Conservation (phyloP, 2,329 filamentous ascomycete species). For the Colletotrichum simmondsii region DNA sequence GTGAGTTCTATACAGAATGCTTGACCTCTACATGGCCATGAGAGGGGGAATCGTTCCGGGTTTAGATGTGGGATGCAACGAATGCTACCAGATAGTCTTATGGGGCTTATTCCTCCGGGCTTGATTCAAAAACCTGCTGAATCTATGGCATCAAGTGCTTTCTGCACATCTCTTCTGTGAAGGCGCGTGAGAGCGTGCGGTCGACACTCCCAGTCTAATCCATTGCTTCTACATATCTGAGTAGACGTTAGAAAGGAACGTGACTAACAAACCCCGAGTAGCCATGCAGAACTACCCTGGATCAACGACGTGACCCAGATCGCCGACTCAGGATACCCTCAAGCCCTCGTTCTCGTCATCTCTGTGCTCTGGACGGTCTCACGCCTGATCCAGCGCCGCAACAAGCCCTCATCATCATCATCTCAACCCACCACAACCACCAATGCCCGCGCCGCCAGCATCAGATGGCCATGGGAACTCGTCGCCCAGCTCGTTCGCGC, state of each 20-base stretch:
- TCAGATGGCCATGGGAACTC: constrained; percentile 56
- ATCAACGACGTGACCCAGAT: constrained; percentile 49
- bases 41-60: background rate
- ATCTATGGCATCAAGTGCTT: background rate
- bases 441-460: constrained; percentile 47
- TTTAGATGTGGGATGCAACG: background rate
- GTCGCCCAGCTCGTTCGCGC: constrained; percentile 53
- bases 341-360: constrained; percentile 48
- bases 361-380: constrained; percentile 49
- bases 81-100: background rate
- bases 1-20: constrained; percentile 3
- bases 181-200: background rate
- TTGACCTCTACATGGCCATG: background rate
- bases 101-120: background rate
- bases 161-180: background rate
- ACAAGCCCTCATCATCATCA: constrained; percentile 37
- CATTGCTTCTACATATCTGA: background rate
- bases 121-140: background rate
- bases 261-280: constrained; percentile 11
- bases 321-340: constrained; percentile 53
- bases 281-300: constrained; percentile 43
- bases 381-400: constrained; percentile 45
- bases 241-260: background rate
- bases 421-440: constrained; percentile 36
- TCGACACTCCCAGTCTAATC: background rate